These are phyloP conservation scores for Chenopodium suecicum DNA, from an alignment of 148 eudicot species.

Conservation along the genomic window DNA sequence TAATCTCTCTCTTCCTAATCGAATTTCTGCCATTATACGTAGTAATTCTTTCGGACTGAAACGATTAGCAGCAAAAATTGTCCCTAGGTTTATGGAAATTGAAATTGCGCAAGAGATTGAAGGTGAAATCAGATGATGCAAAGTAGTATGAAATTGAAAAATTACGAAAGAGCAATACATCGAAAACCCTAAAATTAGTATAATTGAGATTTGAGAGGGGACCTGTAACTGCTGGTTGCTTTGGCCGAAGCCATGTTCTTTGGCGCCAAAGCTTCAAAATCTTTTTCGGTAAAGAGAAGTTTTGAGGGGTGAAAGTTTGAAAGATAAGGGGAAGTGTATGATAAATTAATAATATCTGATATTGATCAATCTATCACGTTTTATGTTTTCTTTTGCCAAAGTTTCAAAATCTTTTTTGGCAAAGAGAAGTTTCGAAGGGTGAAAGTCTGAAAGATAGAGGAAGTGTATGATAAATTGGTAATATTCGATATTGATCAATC, in stretches of 20 bases:
- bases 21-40: neutral
- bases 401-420: neutral
- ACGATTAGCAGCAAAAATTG: neutral
- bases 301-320: no score
- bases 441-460: no score
- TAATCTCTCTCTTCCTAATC: neutral
- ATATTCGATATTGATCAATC: no score
- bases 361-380: no score
- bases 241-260: neutral
- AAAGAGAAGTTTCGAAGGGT: no score
- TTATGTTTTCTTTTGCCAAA: neutral
- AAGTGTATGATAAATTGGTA: no score
- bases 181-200: neutral
- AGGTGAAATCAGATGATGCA: neutral
- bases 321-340: no score
- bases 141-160: neutral
- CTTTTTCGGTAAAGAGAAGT: neutral
- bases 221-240: neutral
- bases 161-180: neutral
- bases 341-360: no score
- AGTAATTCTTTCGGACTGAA: neutral
- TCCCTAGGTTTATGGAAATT: slow-evolving; percentile 4
- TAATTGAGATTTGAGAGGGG: neutral
- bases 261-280: slow-evolving; percentile 19
- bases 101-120: neutral